Evolutionary conservation across 805 yeast species (phyloP).

Genomic region (Debaryomyces castellii): DNA sequence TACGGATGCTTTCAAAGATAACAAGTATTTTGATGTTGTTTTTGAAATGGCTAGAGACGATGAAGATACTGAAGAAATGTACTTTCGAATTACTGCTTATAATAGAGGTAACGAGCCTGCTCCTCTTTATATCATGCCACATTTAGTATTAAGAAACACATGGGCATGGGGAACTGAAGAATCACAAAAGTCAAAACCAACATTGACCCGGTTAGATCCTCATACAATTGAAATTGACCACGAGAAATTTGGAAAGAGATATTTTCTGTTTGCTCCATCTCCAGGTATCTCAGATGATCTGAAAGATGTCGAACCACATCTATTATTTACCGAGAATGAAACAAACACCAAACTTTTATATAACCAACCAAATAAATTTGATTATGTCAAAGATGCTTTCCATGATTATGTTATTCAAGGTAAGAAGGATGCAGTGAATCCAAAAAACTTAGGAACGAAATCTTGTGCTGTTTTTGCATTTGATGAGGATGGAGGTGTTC

Average conservation of each 20-base stretch:
- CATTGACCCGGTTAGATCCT: slow-evolving; percentile 36
- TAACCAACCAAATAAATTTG: slow-evolving; percentile 52
- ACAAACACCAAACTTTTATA: slow-evolving; percentile 73
- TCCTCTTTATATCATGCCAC: slow-evolving; percentile 87
- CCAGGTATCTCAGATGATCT: slow-evolving; percentile 64
- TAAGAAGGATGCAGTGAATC: slow-evolving; percentile 62
- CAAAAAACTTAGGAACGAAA: slow-evolving; percentile 73
- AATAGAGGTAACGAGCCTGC: slow-evolving; percentile 82
- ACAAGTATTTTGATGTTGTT: slow-evolving; percentile 81
- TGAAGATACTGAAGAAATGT: slow-evolving; percentile 74
- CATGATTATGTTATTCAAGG: slow-evolving; percentile 76
- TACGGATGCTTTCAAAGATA: slow-evolving; percentile 70
- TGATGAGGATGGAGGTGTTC: slow-evolving; percentile 73
- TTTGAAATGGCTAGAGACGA: slow-evolving; percentile 89
- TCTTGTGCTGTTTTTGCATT: slow-evolving; percentile 82
- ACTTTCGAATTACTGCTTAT: slow-evolving; percentile 83
- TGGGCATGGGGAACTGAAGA: slow-evolving; percentile 87
- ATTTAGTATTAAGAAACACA: slow-evolving; percentile 78
- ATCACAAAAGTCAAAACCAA: slow-evolving; percentile 47
- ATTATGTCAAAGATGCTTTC: slow-evolving; percentile 84
- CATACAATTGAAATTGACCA: slow-evolving; percentile 61
- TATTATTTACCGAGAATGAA: slow-evolving; percentile 87
- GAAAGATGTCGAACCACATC: slow-evolving; percentile 70
- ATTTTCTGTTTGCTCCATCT: slow-evolving; percentile 74
- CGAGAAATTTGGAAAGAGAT: slow-evolving; percentile 66